These are phyloP conservation scores for Ceratocystiopsis sp. DNA, from an alignment of 2,329 filamentous ascomycete genomes.

Conservation along the genomic window DNA sequence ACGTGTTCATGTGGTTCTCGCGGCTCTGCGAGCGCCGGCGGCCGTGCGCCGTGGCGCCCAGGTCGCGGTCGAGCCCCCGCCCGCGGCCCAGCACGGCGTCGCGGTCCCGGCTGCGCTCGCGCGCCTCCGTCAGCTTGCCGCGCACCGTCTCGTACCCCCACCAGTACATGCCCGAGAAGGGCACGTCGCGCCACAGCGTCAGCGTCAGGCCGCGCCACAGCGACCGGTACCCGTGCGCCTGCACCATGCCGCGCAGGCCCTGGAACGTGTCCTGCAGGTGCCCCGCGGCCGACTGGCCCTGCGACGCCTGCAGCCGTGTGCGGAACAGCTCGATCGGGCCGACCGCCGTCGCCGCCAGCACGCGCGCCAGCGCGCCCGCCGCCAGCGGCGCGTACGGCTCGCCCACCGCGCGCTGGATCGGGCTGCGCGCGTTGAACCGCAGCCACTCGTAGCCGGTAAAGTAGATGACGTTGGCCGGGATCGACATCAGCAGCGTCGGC, in stretches of 20 bases:
- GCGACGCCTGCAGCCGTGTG: conserved; percentile 74
- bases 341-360: conserved; percentile 67
- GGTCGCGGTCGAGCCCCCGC: conserved; percentile 20
- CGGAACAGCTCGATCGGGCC: conserved; percentile 88
- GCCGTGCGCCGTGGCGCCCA: conserved; percentile 20
- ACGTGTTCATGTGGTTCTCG: conserved; percentile 59
- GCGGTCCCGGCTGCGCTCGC: conserved; percentile 32
- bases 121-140: conserved; percentile 49
- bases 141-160: conserved; percentile 87
- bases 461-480: conserved; percentile 95
- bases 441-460: conserved; percentile 97
- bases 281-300: conserved; percentile 37
- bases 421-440: conserved; percentile 55
- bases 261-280: conserved; percentile 67
- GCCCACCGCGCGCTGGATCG: conserved; percentile 43
- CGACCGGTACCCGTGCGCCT: conserved; percentile 56
- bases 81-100: conserved; percentile 6
- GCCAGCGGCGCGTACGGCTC: conserved; percentile 59
- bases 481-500: conserved; percentile 85
- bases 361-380: conserved; percentile 61
- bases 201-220: conserved; percentile 82
- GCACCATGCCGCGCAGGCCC: conserved; percentile 65
- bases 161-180: conserved; percentile 96
- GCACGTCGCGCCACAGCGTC: conserved; percentile 91
- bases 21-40: conserved; percentile 41